Base-by-base conservation (phyloP, 371 early-diverging fungal genomes). In the Saksenaea oblongispora region DNA sequence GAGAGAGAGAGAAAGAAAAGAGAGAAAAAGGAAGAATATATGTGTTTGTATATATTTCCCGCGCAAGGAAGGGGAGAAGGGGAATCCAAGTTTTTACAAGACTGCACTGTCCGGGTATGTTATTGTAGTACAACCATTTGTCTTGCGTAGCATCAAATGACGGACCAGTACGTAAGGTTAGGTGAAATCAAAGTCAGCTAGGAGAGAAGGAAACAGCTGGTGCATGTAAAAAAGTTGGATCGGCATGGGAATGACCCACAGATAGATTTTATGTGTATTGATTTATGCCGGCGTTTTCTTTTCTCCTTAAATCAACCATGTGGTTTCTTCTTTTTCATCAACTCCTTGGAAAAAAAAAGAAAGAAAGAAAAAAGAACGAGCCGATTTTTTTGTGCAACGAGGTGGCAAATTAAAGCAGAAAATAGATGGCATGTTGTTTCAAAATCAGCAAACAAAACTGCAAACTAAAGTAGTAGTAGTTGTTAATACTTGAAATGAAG, bases 121-220 rank as follows among this genome's bases (percentile, higher is more conserved):
- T 47, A 22, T 47, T 47, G 51, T 47, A 22, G 51, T 47, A 47
- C 51, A 47, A 47, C 51, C 24, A 24, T 47, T 22, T 47, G 51
- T 47, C 51, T 47, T 47, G 51, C 51, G 51, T 47, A 47, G 51
- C 51, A 47, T 47, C 42, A 41, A 41, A 41, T 41, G 42, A 41
- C 42, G n/a, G 14, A 31, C 18, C n/a, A 17, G 5, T 41, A n/a
- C 22, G 51, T 47, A 47, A 47, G 51, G 17, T 47, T 47, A 47
- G 51, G 2, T 22, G 17, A 47, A 22, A 22, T 47, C 51, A 22
- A 47, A 47, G 8, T 22, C 51, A 47, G 51, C n/a, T 17, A 47
- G 22, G 51, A 31, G 51, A 47, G 51, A 47, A 47, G 51, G 22
- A 47, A 47, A 47, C 39, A 39, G 39, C 39, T n/a, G n/a, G 39